Evolutionary conservation across 2,329 filamentous ascomycete species (phyloP).

Genomic region (Penicillium crustosum): DNA sequence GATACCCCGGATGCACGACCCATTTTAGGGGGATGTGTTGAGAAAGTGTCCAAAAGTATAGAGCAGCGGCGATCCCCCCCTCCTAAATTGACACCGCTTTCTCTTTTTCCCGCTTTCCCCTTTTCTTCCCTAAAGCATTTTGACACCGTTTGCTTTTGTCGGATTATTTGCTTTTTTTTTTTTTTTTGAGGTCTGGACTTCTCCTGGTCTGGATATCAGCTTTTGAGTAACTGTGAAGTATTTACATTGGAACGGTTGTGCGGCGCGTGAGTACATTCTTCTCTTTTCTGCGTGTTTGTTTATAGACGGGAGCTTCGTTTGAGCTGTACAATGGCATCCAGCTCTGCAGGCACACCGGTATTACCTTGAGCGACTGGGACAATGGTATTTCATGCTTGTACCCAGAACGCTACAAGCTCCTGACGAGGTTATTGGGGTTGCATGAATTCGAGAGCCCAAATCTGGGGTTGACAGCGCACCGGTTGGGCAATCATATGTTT

Average conservation of each 20-base stretch:
- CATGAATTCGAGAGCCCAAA: not conserved
- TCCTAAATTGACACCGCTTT: slow-evolving; percentile 25
- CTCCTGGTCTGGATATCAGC: slow-evolving; percentile 13
- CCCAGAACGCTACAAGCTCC: not conserved
- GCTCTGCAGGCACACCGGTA: not conserved
- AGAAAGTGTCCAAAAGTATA: not conserved
- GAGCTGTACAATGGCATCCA: not conserved
- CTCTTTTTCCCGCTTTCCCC: slow-evolving; percentile 24
- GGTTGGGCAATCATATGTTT: not conserved
- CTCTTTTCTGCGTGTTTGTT: slow-evolving; percentile 1
- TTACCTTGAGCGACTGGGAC: not conserved
- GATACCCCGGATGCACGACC: slow-evolving; percentile 7
- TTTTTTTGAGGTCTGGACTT: slow-evolving; percentile 9
- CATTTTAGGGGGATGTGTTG: slow-evolving; percentile 1
- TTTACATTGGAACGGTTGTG: slow-evolving; percentile 1
- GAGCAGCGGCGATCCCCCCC: slow-evolving; percentile 25
- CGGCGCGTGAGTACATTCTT: slow-evolving; percentile 21
- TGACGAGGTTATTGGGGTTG: not conserved
- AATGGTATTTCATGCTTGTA: not conserved
- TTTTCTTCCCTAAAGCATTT: slow-evolving; percentile 14
- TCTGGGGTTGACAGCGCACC: not conserved
- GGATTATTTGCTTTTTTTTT: slow-evolving; percentile 15
- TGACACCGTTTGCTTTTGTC: slow-evolving; percentile 13
- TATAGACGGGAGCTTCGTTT: slow-evolving; percentile 4
- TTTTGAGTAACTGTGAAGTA: not conserved